These are phyloP conservation scores for Marsdenia floribunda DNA, from an alignment of 257 asterid species.

Conservation along the genomic window DNA sequence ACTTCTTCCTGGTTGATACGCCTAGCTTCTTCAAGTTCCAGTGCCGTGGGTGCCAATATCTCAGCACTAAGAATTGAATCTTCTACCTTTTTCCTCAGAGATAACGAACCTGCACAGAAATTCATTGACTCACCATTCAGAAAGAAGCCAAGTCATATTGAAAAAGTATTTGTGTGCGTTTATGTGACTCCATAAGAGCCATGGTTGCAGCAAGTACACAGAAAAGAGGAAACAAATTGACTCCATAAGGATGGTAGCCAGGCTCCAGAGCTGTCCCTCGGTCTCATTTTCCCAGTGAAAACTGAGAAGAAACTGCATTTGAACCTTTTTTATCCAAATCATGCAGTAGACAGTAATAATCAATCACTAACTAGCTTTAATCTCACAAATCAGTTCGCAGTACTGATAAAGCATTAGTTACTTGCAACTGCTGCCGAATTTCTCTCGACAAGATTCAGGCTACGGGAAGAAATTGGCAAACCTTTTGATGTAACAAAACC, in stretches of 20 bases:
- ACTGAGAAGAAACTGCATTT: neutral
- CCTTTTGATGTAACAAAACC: neutral
- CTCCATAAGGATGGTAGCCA: neutral
- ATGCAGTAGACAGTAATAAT: neutral
- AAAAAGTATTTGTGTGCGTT: neutral
- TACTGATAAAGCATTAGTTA: neutral
- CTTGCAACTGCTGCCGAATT: neutral
- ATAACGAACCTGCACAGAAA: conserved; percentile 46
- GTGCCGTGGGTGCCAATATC: conserved; percentile 58
- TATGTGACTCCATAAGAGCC: neutral
- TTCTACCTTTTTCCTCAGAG: conserved; percentile 69
- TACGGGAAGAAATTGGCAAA: neutral
- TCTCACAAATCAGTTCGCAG: neutral
- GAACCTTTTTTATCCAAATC: neutral
- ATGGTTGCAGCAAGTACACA: too few relatives aligned
- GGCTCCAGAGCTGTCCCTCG: neutral
- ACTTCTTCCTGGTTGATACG: conserved; percentile 49
- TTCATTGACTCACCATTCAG: conserved; percentile 1
- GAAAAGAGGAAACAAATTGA: neutral
- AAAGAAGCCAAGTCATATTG: neutral
- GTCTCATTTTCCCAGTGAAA: neutral
- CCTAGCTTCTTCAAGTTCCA: conserved; percentile 63
- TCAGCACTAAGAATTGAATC: conserved; percentile 77
- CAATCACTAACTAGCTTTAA: neutral
- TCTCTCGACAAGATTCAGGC: neutral